Evolutionary conservation across 2,329 filamentous ascomycete genomes (phyloP).

Genomic region (Sclerotiophoma versabilis): DNA sequence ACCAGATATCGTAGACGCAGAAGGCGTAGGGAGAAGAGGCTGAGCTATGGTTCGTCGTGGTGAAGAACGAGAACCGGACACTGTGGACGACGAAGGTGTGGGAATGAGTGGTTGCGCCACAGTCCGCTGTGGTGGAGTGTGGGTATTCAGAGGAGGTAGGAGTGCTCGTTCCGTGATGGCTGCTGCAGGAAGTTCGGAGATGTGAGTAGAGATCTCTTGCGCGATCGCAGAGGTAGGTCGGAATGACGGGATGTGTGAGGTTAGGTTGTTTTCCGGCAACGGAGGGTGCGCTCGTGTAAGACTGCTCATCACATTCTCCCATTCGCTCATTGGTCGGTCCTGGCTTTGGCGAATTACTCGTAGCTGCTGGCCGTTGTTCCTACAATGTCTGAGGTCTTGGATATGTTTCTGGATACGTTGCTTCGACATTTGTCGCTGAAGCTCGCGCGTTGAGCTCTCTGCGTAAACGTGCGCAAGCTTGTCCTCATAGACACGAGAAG

Average conservation of each 20-base stretch:
- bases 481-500: slow-evolving; percentile 66
- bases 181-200: slow-evolving; percentile 30
- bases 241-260: slow-evolving; percentile 41
- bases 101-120: slow-evolving; percentile 42
- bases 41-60: slow-evolving; percentile 35
- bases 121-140: slow-evolving; percentile 29
- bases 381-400: slow-evolving; percentile 51
- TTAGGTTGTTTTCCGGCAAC: slow-evolving; percentile 30
- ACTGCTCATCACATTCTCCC: slow-evolving; percentile 45
- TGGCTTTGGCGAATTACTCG: slow-evolving; percentile 49
- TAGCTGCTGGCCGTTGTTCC: slow-evolving; percentile 45
- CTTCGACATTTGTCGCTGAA: slow-evolving; percentile 51
- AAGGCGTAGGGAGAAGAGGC: slow-evolving; percentile 42
- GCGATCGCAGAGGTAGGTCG: slow-evolving; percentile 27
- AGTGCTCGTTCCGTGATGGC: slow-evolving; percentile 9
- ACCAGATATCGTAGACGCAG: slow-evolving; percentile 37
- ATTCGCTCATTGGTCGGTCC: slow-evolving; percentile 51
- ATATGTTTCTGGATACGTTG: slow-evolving; percentile 53
- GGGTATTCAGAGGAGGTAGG: slow-evolving; percentile 18
- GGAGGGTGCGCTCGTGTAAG: slow-evolving; percentile 35
- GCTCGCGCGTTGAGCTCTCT: slow-evolving; percentile 43
- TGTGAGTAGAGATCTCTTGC: slow-evolving; percentile 24
- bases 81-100: slow-evolving; percentile 39
- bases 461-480: slow-evolving; percentile 50
- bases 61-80: slow-evolving; percentile 26